Percentiles rank a stretch among this genome's conserved stretches.
These are phyloP conservation scores for Beta corolliflora DNA, from an alignment of 179 eudicot genomes.

Conservation along the genomic window DNA sequence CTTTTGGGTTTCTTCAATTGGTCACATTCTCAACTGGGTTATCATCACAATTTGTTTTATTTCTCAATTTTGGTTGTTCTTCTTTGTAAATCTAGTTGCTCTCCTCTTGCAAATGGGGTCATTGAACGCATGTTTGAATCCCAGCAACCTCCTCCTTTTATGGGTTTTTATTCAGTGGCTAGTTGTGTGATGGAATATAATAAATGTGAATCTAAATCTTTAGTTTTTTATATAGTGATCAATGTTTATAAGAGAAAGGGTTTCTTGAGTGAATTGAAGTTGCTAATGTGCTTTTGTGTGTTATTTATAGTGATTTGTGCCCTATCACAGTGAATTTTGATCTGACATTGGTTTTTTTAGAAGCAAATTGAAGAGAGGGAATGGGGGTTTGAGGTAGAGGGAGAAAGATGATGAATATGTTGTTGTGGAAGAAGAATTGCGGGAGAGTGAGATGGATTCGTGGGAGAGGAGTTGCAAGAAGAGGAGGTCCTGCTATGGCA, in stretches of 20 bases:
- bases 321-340: constrained; percentile 29
- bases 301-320: constrained; percentile 34
- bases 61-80: constrained; percentile 54
- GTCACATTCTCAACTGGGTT: constrained; percentile 61
- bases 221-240: constrained; percentile 57
- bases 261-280: constrained; percentile 45
- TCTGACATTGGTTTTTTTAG: too few relatives aligned
- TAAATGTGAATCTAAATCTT: constrained; percentile 30
- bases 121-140: constrained; percentile 49
- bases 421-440: too few relatives aligned
- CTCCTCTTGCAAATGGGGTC: constrained; percentile 48
- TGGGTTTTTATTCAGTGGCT: constrained; percentile 45
- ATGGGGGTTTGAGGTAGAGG: too few relatives aligned
- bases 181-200: constrained; percentile 40
- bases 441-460: too few relatives aligned
- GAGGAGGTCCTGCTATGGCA: too few relatives aligned
- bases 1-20: constrained; percentile 73
- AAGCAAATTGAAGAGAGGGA: too few relatives aligned
- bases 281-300: constrained; percentile 49
- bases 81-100: constrained; percentile 43
- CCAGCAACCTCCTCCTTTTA: constrained; percentile 23
- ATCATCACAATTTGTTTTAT: constrained; percentile 55
- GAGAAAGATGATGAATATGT: too few relatives aligned
- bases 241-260: constrained; percentile 63
- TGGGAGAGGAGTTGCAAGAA: too few relatives aligned